phyloP scores from a whole-genome alignment of 2,329 filamentous ascomycete species.

The Diplodia intermedia region DNA sequence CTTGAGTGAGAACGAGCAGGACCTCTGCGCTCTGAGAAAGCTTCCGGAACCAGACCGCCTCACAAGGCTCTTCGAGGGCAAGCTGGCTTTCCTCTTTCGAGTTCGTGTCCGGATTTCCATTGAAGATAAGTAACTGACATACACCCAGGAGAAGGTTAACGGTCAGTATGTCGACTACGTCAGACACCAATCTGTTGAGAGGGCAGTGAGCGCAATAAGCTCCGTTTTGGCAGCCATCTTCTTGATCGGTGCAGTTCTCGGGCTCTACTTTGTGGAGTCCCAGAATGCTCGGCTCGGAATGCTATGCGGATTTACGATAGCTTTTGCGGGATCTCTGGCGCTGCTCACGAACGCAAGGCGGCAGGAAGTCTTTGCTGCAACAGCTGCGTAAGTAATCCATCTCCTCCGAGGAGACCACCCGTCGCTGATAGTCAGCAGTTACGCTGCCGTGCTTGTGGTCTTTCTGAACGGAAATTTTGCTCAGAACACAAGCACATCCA shows the following conservation, averaged over 20 bases:
- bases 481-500: neutral
- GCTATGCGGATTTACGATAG: constrained; percentile 32
- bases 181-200: neutral
- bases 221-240: constrained; percentile 32
- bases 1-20: constrained; percentile 4
- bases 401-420: fast-evolving
- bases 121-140: neutral
- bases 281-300: constrained; percentile 33
- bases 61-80: constrained; percentile 23
- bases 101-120: neutral
- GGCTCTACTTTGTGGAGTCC: constrained; percentile 36
- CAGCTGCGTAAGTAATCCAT: constrained; percentile 33
- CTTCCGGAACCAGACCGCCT: constrained; percentile 11
- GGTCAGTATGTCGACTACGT: neutral
- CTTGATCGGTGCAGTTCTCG: constrained; percentile 34
- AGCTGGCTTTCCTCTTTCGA: constrained; percentile 12
- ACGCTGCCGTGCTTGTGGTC: constrained; percentile 36
- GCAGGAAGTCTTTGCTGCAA: constrained; percentile 35
- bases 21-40: constrained; percentile 18
- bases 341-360: constrained; percentile 32
- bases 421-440: constrained; percentile 22
- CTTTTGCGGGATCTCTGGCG: constrained; percentile 32
- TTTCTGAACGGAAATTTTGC: constrained; percentile 36
- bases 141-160: neutral
- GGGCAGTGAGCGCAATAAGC: constrained; percentile 13